Conservation (phyloP, 2,329 filamentous ascomycete genomes). For the Atkinsonella hypoxylon region DNA sequence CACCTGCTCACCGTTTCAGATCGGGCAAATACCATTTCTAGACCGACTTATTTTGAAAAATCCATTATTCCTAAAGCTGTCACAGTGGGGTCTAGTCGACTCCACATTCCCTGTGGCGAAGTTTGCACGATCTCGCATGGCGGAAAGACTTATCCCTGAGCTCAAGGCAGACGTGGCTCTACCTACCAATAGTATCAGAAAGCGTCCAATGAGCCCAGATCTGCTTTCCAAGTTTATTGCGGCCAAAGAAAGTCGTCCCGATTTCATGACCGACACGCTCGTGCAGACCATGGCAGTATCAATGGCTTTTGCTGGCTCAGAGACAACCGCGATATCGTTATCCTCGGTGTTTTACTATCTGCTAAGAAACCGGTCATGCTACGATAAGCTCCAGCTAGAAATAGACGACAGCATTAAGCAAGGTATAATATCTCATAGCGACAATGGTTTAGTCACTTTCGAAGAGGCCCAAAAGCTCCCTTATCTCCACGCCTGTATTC, state of each 20-base stretch:
- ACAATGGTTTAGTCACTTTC: conserved; percentile 17
- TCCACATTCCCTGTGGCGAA: conserved; percentile 15
- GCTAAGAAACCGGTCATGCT: conserved; percentile 16
- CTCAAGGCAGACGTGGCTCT: no score
- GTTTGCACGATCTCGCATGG: conserved; percentile 19
- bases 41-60: conserved; percentile 37
- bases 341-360: conserved; percentile 32
- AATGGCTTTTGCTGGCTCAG: conserved; percentile 44
- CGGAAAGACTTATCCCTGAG: not conserved
- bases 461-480: conserved; percentile 31
- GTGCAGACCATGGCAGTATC: conserved; percentile 61
- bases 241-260: conserved; percentile 44
- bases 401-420: conserved; percentile 7
- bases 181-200: no score
- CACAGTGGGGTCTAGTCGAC: conserved; percentile 12
- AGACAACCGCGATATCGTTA: conserved; percentile 37
- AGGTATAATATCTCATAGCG: not conserved
- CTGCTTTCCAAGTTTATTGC: conserved; percentile 22
- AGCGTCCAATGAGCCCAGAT: conserved; percentile 8
- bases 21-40: conserved; percentile 12
- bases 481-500: conserved; percentile 42
- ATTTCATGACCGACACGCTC: conserved; percentile 58
- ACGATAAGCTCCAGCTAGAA: conserved; percentile 14
- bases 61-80: conserved; percentile 9
- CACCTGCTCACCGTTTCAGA: conserved; percentile 2